phyloP scores from a whole-genome alignment of 164 flowering plant species.

The Macadamia integrifolia region DNA sequence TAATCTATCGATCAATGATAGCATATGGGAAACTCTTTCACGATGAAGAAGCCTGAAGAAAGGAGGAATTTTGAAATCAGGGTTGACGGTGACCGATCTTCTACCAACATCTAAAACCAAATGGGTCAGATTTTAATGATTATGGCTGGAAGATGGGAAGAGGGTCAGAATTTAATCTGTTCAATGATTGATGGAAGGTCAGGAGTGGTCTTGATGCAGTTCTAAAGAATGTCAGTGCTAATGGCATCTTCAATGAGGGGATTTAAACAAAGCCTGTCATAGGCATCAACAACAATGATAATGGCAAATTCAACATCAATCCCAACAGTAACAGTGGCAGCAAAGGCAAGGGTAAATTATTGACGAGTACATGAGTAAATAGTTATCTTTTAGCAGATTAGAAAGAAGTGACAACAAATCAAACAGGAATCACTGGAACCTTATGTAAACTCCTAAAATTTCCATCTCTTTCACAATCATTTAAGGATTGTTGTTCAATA shows the following conservation, averaged over 20 bases:
- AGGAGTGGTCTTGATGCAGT: constrained; percentile 9
- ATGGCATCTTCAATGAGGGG: constrained; percentile 75
- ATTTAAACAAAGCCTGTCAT: constrained; percentile 23
- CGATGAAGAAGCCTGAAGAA: constrained; percentile 40
- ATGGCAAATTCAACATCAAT: too few species aligned
- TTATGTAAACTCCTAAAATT: too few species aligned
- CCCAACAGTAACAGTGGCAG: too few species aligned
- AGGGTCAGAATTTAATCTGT: constrained; percentile 23
- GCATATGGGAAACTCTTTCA: constrained; percentile 53
- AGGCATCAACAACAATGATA: too few species aligned
- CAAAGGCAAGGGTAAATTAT: too few species aligned
- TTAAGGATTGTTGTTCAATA: too few species aligned
- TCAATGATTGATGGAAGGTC: constrained; percentile 52
- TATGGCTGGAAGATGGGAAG: constrained; percentile 1
- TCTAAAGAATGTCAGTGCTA: constrained; percentile 21
- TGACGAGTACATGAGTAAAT: too few species aligned
- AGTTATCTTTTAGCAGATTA: too few species aligned
- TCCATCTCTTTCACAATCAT: too few species aligned
- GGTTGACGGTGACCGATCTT: constrained; percentile 39
- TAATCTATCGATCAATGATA: constrained; percentile 65
- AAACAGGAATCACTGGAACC: too few species aligned
- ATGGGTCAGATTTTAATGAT: too few species aligned
- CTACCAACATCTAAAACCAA: neutral
- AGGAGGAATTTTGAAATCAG: constrained; percentile 62
- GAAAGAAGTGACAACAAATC: too few species aligned